These are phyloP conservation scores for Asterella californica DNA, from an alignment of 225 moss, liverwort and hornwort species.

Conservation along the genomic window DNA sequence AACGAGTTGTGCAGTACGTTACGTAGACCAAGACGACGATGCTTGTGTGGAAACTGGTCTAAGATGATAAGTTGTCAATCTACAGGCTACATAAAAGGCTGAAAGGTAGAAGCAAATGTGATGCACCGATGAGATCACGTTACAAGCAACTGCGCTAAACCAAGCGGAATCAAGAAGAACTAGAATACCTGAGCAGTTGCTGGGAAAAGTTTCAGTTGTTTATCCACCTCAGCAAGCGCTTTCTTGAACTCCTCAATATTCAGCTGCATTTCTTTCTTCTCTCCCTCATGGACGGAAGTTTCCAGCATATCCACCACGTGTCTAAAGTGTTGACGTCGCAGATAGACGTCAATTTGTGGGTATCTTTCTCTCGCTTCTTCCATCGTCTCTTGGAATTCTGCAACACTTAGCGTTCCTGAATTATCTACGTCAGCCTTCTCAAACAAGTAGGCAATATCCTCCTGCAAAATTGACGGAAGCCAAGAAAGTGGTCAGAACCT, in stretches of 20 bases:
- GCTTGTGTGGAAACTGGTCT: neutral
- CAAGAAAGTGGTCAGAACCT: neutral
- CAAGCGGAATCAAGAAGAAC: neutral
- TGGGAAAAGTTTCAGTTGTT: conserved; percentile 81
- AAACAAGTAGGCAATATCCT: conserved; percentile 76
- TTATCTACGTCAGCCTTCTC: conserved; percentile 64
- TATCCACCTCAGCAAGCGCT: conserved; percentile 72
- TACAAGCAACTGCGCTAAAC: neutral
- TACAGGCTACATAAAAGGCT: neutral
- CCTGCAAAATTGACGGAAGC: conserved; percentile 26
- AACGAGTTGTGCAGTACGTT: neutral
- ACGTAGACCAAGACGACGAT: neutral
- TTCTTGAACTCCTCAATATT: conserved; percentile 71
- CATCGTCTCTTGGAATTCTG: conserved; percentile 80
- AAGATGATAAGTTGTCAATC: neutral
- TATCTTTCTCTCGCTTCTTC: conserved; percentile 74
- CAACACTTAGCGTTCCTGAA: conserved; percentile 43
- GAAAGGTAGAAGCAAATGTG: neutral
- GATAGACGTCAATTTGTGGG: conserved; percentile 80
- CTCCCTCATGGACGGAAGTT: conserved; percentile 40
- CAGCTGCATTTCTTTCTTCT: conserved; percentile 47
- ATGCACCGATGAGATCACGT: neutral
- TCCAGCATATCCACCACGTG: conserved; percentile 56
- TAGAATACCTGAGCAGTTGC: conserved; percentile 69
- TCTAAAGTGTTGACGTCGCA: conserved; percentile 68